Conservation (phyloP, 768 basidiomycete species). For the Thelephora aurantiotincta region DNA sequence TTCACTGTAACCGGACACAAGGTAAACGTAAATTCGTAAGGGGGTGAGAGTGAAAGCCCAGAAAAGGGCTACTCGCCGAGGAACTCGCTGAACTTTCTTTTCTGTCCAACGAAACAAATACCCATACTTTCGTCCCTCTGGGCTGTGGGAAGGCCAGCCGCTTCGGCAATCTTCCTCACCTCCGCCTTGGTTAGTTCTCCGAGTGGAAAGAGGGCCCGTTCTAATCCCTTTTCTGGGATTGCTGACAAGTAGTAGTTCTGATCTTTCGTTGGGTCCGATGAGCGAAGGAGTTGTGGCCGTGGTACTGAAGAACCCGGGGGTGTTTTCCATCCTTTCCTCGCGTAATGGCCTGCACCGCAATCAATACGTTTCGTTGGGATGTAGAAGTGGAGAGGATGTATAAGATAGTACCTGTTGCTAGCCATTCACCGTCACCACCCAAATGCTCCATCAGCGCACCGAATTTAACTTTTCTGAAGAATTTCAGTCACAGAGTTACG, state of each 20-base stretch:
- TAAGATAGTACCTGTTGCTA: constrained; percentile 60
- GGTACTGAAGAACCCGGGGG: constrained; percentile 7
- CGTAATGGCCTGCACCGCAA: constrained; percentile 62
- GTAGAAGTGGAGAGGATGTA: not conserved
- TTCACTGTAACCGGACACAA: constrained; percentile 34
- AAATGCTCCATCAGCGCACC: constrained; percentile 64
- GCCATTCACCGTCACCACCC: constrained; percentile 35
- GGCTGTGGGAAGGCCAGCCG: constrained; percentile 55
- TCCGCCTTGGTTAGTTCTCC: constrained; percentile 49
- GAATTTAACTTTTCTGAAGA: constrained; percentile 75
- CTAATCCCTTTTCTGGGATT: constrained; percentile 50
- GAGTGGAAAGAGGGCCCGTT: constrained; percentile 69
- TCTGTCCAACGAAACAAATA: constrained; percentile 86
- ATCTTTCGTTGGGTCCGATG: constrained; percentile 57
- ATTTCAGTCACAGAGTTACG: not conserved
- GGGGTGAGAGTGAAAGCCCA: not conserved
- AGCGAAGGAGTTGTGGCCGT: constrained; percentile 25
- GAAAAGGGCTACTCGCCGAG: constrained; percentile 32
- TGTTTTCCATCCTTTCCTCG: constrained; percentile 42
- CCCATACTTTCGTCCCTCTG: constrained; percentile 82
- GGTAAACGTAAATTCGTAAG: not conserved
- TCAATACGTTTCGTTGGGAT: not conserved
- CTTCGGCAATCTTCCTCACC: constrained; percentile 57
- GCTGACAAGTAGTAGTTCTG: constrained; percentile 87
- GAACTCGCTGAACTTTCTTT: constrained; percentile 57